These are phyloP conservation scores for Backusella liffmaniae DNA, from an alignment of 192 early-diverging fungal genomes.

Conservation along the genomic window DNA sequence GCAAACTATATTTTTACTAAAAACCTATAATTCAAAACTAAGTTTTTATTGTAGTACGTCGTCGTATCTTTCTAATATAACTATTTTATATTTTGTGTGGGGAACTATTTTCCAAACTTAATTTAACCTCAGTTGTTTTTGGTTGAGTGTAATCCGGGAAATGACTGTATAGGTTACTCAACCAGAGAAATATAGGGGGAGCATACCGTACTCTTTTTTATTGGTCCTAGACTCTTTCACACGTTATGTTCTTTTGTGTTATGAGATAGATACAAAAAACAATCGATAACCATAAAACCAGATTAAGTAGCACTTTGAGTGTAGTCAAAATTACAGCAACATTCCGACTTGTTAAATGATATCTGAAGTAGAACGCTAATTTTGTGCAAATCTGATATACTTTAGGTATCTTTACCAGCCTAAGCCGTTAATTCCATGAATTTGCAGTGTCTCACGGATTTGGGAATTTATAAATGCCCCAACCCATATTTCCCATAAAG, in stretches of 20 bases:
- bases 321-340: background rate
- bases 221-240: background rate
- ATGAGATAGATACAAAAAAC: background rate
- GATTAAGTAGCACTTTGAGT: background rate
- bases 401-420: background rate
- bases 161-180: background rate
- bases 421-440: background rate
- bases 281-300: background rate
- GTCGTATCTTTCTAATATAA: background rate
- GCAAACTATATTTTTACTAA: too few relatives aligned
- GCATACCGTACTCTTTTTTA: background rate
- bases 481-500: background rate
- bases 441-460: background rate
- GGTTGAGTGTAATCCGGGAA: background rate
- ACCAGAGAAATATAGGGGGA: background rate
- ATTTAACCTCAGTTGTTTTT: background rate
- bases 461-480: background rate
- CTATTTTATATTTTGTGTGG: background rate
- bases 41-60: background rate
- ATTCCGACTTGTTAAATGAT: background rate
- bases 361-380: background rate
- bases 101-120: background rate
- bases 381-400: background rate
- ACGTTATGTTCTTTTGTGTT: background rate
- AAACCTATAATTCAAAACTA: background rate